Base-by-base conservation (phyloP, 768 basidiomycete species). In the Auriscalpium vulgare region DNA sequence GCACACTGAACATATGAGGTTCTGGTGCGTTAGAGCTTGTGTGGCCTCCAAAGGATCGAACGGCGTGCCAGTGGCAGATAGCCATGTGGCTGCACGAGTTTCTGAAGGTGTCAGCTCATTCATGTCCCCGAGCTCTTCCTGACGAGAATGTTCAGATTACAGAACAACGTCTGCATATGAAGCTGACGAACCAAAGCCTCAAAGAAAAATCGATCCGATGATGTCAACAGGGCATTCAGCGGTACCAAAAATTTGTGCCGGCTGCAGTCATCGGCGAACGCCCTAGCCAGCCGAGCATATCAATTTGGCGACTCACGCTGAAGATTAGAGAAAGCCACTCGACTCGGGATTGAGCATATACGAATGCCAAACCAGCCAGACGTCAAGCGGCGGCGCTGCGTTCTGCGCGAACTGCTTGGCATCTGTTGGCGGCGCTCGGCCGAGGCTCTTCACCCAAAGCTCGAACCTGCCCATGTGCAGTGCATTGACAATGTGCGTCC, bases 331-430 rank as follows among this genome's bases (percentile, higher is more conserved):
- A 29, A 29, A 29, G 29, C 29, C 29, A 29, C 29, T 29, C 29
- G 61, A 73, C 72, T 65, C 62, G 9, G 72, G 72, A 49, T 61
- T 70, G 19, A 74, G 71, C 49, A 71, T n/a, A 58, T 74, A 74
- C 1, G 72, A 71, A 16, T 74, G 72, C 72, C 72, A 74, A 11
- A 74, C 68, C 71, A 74, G 70, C 63, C 69, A 68, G 34, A 74
- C 72, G 40, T 74, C 73, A 23, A 69, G 14, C 5, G 72, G 72
- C 0, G 72, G 72, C 19, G 11, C n/a, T 7, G 70, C 49, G 35
- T 71, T 59, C 8, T 47, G 55, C 17, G 51, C 16, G 35, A 70
- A 51, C 37, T 70, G 70, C 38, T 58, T 55, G 51, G 63, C 66
- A 10, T 68, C 3, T 64, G 29, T 34, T 62, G 62, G 45, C 63